Conservation (phyloP, 805 yeast genomes). For the Pichia gijzeniarum region DNA sequence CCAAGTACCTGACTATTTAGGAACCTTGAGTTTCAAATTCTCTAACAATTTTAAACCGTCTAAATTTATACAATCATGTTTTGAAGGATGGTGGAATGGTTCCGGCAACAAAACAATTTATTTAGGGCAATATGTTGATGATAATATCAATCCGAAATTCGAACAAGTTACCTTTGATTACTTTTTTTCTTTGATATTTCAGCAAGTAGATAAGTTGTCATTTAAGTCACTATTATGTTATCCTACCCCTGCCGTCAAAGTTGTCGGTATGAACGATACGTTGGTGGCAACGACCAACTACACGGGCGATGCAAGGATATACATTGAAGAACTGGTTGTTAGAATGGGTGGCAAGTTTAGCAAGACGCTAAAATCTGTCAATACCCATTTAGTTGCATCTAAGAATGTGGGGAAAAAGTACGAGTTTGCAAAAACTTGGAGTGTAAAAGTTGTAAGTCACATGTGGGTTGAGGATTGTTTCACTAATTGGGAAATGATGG, state of each 20-base stretch:
- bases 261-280: slow-evolving; percentile 49
- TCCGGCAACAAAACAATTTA: neutral
- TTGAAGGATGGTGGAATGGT: neutral
- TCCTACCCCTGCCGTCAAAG: slow-evolving; percentile 52
- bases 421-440: slow-evolving; percentile 68
- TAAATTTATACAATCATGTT: neutral
- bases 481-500: slow-evolving; percentile 50
- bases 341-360: slow-evolving; percentile 76
- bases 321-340: slow-evolving; percentile 55
- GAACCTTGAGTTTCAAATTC: neutral
- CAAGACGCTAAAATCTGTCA: slow-evolving; percentile 47
- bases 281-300: slow-evolving; percentile 70
- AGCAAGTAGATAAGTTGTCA: slow-evolving; percentile 52
- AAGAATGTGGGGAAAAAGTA: slow-evolving; percentile 66
- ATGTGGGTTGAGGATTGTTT: slow-evolving; percentile 85
- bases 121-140: slow-evolving; percentile 10
- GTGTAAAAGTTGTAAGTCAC: slow-evolving; percentile 62
- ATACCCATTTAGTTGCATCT: slow-evolving; percentile 70
- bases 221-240: slow-evolving; percentile 49
- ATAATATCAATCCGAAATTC: slow-evolving; percentile 36
- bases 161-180: slow-evolving; percentile 52
- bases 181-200: slow-evolving; percentile 63
- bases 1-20: neutral
- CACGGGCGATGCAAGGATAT: slow-evolving; percentile 76
- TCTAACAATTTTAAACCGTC: slow-evolving; percentile 2